Evolutionary conservation across 2,329 filamentous ascomycete species (phyloP).

Genomic region (Orbilia javanica): DNA sequence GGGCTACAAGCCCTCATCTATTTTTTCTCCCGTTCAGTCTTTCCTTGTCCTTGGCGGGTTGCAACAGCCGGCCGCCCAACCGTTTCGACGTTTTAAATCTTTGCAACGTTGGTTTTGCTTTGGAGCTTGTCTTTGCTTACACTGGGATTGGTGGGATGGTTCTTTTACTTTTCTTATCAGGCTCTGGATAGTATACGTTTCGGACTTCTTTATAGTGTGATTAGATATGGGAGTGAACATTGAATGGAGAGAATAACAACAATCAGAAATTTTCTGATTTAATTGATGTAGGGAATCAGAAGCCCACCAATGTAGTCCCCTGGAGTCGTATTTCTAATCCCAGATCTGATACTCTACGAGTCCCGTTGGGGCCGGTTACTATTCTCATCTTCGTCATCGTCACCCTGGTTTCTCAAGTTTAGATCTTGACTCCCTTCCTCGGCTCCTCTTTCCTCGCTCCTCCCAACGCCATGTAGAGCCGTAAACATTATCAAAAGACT

Average conservation of each 20-base stretch:
- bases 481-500: constrained; percentile 70
- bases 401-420: not conserved
- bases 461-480: constrained; percentile 47
- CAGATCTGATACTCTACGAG: not conserved
- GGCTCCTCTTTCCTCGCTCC: constrained; percentile 7
- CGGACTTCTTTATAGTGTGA: not conserved
- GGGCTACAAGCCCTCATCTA: not conserved
- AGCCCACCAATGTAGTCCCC: not conserved
- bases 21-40: not conserved
- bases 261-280: not conserved
- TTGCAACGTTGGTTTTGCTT: constrained; percentile 2
- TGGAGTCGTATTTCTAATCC: not conserved
- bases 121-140: constrained; percentile 21
- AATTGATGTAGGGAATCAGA: not conserved
- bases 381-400: not conserved
- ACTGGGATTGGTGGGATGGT: constrained; percentile 21
- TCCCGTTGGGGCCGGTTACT: not conserved
- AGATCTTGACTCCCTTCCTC: not conserved
- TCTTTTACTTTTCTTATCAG: constrained; percentile 11
- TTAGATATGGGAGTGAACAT: constrained; percentile 24
- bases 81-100: not conserved
- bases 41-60: not conserved
- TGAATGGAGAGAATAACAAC: constrained; percentile 19
- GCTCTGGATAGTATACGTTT: constrained; percentile 19
- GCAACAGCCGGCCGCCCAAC: not conserved